phyloP scores from a whole-genome alignment of 176 grass and related monocot genomes.

The Ampelocalamus luodianensis region DNA sequence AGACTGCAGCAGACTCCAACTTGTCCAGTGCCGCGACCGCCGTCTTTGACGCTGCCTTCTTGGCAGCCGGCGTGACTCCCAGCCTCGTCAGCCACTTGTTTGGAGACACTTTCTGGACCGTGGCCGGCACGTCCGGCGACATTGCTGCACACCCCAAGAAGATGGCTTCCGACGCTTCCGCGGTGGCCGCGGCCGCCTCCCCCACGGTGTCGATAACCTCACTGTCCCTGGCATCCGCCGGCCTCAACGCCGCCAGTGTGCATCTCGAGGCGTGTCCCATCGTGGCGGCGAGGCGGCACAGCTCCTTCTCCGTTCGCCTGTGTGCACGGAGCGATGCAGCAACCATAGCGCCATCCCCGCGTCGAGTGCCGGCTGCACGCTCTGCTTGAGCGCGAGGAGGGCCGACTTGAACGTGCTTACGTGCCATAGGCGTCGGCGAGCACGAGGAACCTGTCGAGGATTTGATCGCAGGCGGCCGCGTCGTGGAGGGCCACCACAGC shows the following conservation, averaged over 20 bases:
- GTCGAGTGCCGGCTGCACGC: conserved; percentile 33
- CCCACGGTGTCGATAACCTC: conserved; percentile 11
- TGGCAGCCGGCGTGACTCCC: not conserved
- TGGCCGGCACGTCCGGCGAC: not conserved
- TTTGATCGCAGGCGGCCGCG: not conserved
- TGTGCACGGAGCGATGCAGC: conserved; percentile 22
- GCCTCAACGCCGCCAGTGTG: not conserved
- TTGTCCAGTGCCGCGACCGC: conserved; percentile 16
- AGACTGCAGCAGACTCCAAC: conserved; percentile 2
- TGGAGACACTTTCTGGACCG: not conserved
- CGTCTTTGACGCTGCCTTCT: conserved; percentile 29
- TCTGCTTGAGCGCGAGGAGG: conserved; percentile 46
- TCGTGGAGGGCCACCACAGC: conserved; percentile 37
- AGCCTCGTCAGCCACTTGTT: conserved; percentile 35
- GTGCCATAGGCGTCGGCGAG: conserved; percentile 71
- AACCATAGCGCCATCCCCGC: conserved; percentile 41
- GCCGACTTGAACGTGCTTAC: conserved; percentile 54
- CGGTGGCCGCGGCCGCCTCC: conserved; percentile 37
- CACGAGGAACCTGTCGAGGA: conserved; percentile 64
- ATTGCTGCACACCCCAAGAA: conserved; percentile 44
- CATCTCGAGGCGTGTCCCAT: conserved; percentile 41
- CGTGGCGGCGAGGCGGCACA: conserved; percentile 39
- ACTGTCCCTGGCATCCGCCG: not conserved
- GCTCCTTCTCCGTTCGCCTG: conserved; percentile 48
- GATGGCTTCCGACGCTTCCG: conserved; percentile 40